Percentiles rank a stretch among this genome's conserved stretches.
These are phyloP conservation scores for Asterochloris sp. DNA, from an alignment of 139 green algal species.

Conservation along the genomic window DNA sequence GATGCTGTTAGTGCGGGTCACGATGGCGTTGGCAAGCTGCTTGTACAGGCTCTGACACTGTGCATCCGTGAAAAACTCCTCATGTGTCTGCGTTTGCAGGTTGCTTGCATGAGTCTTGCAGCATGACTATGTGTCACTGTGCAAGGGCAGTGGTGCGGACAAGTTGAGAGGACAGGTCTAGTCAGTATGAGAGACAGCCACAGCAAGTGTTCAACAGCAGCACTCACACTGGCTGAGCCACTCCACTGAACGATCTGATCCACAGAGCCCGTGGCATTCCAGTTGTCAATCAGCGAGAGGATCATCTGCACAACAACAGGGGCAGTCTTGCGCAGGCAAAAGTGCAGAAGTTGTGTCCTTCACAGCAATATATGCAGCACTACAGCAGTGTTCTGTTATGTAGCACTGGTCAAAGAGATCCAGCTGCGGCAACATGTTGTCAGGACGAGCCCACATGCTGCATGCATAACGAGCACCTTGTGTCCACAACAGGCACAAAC, in stretches of 20 bases:
- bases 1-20: constrained; percentile 44
- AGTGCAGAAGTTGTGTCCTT: not conserved
- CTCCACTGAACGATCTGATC: constrained; percentile 38
- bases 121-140: too few species aligned
- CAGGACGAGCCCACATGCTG: not conserved
- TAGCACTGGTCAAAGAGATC: not conserved
- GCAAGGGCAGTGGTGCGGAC: too few species aligned
- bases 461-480: not conserved
- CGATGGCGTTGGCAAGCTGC: constrained; percentile 19
- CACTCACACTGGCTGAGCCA: not conserved
- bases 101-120: too few species aligned
- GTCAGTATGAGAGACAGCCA: too few species aligned
- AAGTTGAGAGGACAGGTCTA: not conserved
- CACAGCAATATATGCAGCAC: too few species aligned
- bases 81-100: constrained; percentile 3
- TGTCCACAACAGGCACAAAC: not conserved
- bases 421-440: not conserved
- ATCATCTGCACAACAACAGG: constrained; percentile 29
- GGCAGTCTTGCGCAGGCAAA: not conserved
- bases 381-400: too few species aligned
- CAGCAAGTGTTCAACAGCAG: too few species aligned
- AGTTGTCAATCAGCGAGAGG: constrained; percentile 51
- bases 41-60: constrained; percentile 36
- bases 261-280: constrained; percentile 33
- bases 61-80: constrained; percentile 49